A percentile compares a stretch with the other conserved stretches of the same genome.
These are phyloP conservation scores for Lantana camara DNA, from an alignment of 257 asterid genomes.

Conservation along the genomic window DNA sequence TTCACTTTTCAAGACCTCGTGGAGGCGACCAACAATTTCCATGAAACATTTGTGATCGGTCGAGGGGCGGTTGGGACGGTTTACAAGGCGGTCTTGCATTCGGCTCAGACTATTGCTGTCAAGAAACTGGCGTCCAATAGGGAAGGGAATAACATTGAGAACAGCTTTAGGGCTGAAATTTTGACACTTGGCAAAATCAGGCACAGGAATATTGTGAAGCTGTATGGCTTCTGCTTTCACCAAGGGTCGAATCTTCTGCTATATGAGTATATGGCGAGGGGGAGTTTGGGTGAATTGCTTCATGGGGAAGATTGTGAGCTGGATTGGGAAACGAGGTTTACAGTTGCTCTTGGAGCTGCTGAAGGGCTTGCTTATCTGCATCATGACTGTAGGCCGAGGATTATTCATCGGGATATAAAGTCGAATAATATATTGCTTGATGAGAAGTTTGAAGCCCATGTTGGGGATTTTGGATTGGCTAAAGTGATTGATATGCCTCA, in stretches of 20 bases:
- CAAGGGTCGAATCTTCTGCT: constrained; percentile 88
- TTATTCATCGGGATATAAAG: constrained; percentile 88
- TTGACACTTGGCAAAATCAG: constrained; percentile 83
- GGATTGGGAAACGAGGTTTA: constrained; percentile 82
- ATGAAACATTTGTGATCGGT: constrained; percentile 72
- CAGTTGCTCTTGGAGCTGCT: constrained; percentile 83
- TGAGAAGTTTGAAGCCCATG: constrained; percentile 92
- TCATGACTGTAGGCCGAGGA: constrained; percentile 89
- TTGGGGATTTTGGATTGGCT: constrained; percentile 95
- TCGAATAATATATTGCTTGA: constrained; percentile 86
- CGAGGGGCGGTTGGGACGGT: constrained; percentile 91
- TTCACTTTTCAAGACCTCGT: constrained; percentile 85
- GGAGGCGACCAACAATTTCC: constrained; percentile 84
- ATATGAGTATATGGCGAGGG: constrained; percentile 86
- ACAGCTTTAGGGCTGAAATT: constrained; percentile 82
- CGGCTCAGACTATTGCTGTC: constrained; percentile 67
- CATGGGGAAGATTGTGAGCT: constrained; percentile 57
- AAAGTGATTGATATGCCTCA: constrained; percentile 97
- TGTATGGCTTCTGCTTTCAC: constrained; percentile 84
- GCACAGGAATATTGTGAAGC: constrained; percentile 92
- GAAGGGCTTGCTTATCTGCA: constrained; percentile 89
- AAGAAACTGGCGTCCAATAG: constrained; percentile 82
- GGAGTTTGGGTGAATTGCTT: constrained; percentile 91
- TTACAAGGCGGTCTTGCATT: constrained; percentile 76
- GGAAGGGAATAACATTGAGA: constrained; percentile 74